phyloP scores from a whole-genome alignment of 371 early-diverging fungal genomes.

The Chytridiales sp. region DNA sequence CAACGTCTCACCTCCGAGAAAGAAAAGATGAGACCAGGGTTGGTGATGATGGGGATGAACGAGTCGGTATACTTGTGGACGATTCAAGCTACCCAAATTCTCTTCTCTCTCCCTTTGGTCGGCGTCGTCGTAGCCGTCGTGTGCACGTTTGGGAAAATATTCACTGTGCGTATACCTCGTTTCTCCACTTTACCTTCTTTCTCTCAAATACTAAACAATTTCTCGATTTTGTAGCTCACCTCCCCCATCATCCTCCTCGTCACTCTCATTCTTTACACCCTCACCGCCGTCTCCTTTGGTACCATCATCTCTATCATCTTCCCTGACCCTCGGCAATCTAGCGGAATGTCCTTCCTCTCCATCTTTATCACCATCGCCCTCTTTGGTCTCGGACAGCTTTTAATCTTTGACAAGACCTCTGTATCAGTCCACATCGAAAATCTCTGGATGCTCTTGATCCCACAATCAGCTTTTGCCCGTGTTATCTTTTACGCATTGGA shows the following conservation, averaged over 20 bases:
- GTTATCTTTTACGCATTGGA: neutral
- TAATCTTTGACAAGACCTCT: slow-evolving; percentile 4
- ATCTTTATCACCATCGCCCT: neutral
- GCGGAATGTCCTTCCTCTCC: neutral
- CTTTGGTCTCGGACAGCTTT: neutral
- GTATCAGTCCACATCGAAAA: neutral
- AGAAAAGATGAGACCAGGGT: neutral
- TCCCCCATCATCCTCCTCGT: slow-evolving; percentile 1
- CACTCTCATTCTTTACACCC: neutral
- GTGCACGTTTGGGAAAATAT: slow-evolving; percentile 9
- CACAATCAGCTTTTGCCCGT: slow-evolving; percentile 2
- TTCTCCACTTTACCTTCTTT: neutral
- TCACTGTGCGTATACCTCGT: neutral
- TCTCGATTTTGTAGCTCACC: neutral
- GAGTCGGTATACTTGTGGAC: slow-evolving; percentile 6
- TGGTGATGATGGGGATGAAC: slow-evolving; percentile 16
- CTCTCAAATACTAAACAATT: no score
- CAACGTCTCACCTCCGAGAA: neutral
- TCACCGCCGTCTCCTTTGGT: neutral
- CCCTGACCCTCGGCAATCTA: neutral
- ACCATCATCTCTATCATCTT: neutral
- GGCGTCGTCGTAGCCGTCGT: neutral
- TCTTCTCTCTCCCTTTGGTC: neutral
- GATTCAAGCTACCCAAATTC: slow-evolving; percentile 1
- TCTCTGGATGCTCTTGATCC: neutral